Percentiles rank a stretch among this genome's conserved stretches.
These are phyloP conservation scores for Paramecium pentaurelia DNA, from an alignment of 73 alveolate genomes.

Conservation along the genomic window DNA sequence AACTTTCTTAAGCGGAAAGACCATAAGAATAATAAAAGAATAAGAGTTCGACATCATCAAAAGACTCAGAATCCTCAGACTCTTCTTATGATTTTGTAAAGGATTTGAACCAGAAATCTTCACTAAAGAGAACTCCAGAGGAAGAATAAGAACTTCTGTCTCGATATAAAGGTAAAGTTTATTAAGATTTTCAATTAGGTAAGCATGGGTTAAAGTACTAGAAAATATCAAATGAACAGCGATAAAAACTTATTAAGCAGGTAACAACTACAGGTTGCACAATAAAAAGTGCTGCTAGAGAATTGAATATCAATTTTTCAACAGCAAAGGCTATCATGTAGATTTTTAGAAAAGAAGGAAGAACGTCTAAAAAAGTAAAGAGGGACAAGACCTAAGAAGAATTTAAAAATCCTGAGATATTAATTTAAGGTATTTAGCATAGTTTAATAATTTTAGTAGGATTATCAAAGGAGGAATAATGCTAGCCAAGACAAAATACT, in stretches of 20 bases:
- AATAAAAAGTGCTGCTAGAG: conserved; percentile 31
- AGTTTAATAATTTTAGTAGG: not conserved
- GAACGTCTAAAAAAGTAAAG: not conserved
- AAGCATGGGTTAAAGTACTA: conserved; percentile 27
- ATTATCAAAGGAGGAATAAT: not conserved
- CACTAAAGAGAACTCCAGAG: not conserved
- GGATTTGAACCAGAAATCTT: not conserved
- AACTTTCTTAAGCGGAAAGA: not conserved
- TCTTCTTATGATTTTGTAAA: not conserved
- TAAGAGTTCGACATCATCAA: not conserved
- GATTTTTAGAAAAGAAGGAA: conserved; percentile 19
- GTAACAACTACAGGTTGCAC: conserved; percentile 39
- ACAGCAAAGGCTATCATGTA: conserved; percentile 43
- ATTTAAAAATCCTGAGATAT: not conserved
- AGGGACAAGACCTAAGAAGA: not conserved
- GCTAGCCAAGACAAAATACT: not conserved
- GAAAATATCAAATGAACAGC: not conserved
- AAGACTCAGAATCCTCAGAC: not conserved
- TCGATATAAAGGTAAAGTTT: not conserved
- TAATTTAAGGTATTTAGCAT: not conserved
- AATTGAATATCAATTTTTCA: conserved; percentile 1
- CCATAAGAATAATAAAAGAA: not conserved
- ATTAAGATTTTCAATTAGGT: not conserved
- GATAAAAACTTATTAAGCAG: not conserved
- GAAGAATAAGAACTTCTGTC: not conserved